phyloP scores from a whole-genome alignment of 2,329 filamentous ascomycete species.

The Hypoxylon sp. region DNA sequence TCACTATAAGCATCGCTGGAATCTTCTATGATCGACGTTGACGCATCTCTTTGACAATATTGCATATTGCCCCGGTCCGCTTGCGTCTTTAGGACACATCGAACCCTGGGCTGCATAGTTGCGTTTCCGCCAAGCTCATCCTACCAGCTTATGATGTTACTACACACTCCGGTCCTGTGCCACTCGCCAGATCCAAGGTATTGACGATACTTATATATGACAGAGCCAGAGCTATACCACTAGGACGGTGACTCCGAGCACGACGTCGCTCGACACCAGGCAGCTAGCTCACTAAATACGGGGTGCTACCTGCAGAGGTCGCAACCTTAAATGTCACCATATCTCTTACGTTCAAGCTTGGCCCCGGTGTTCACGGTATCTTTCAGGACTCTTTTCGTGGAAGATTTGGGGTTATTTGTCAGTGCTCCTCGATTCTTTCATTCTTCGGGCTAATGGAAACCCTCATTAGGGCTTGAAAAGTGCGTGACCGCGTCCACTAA shows the following conservation, averaged over 20 bases:
- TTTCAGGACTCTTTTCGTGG: conserved; percentile 6
- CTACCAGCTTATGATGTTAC: conserved; percentile 41
- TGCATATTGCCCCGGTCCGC: conserved; percentile 37
- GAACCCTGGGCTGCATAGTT: conserved; percentile 39
- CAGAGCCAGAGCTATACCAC: conserved; percentile 29
- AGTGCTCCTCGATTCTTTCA: conserved; percentile 6
- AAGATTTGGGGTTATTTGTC: conserved; percentile 21
- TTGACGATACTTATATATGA: conserved; percentile 38
- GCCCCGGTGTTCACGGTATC: conserved; percentile 19
- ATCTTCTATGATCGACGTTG: conserved; percentile 47
- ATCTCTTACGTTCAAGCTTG: conserved; percentile 29
- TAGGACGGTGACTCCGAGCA: conserved; percentile 25
- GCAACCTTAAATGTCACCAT: conserved; percentile 37
- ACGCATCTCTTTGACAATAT: conserved; percentile 42
- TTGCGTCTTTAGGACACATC: conserved; percentile 32
- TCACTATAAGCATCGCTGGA: conserved; percentile 39
- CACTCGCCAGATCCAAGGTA: conserved; percentile 35
- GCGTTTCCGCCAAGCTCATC: conserved; percentile 44
- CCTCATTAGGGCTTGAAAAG: conserved; percentile 10
- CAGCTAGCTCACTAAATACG: conserved; percentile 32
- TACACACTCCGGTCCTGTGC: conserved; percentile 31
- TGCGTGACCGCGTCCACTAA: conserved; percentile 19
- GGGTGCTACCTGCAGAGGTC: conserved; percentile 24
- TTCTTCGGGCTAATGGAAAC: conserved; percentile 33
- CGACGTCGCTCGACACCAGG: conserved; percentile 30